phyloP scores from a whole-genome alignment of 106 monocot genomes.

The Dactylorhiza incarnata region DNA sequence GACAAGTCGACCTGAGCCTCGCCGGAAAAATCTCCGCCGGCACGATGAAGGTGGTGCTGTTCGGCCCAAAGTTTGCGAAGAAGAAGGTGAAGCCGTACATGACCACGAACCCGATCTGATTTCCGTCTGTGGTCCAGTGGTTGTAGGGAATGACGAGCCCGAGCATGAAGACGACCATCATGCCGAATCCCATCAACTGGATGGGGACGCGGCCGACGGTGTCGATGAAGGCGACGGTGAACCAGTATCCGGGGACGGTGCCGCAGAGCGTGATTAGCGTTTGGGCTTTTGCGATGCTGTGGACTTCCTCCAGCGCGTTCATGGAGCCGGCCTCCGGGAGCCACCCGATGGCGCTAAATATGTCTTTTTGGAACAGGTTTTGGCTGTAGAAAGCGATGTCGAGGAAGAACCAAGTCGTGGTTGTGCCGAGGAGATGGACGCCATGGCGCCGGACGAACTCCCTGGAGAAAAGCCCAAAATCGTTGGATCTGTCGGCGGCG shows the following conservation, averaged over 20 bases:
- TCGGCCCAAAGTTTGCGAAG: conserved; percentile 72
- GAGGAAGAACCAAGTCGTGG: conserved; percentile 43
- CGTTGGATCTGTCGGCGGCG: background rate
- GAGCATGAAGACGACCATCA: conserved; percentile 39
- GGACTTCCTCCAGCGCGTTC: conserved; percentile 50
- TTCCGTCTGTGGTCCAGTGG: conserved; percentile 24
- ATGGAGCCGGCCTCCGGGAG: conserved; percentile 48
- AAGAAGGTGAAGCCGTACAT: conserved; percentile 53
- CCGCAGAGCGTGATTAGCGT: conserved; percentile 51
- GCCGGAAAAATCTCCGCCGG: conserved; percentile 67
- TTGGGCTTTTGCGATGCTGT: conserved; percentile 36
- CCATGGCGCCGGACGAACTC: conserved; percentile 33
- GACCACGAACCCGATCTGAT: conserved; percentile 29
- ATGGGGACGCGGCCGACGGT: conserved; percentile 27
- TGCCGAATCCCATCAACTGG: conserved; percentile 24
- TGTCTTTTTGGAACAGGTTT: conserved; percentile 66
- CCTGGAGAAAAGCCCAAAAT: conserved; percentile 24
- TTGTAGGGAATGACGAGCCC: conserved; percentile 28
- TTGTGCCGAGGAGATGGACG: conserved; percentile 37
- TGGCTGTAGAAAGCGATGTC: conserved; percentile 61
- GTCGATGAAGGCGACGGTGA: conserved; percentile 46
- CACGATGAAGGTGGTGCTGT: conserved; percentile 57
- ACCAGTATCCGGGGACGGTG: conserved; percentile 60
- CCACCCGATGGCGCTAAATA: conserved; percentile 43
- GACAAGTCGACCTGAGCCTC: conserved; percentile 53